Percentiles rank a stretch among this genome's conserved stretches.
Evolutionary conservation across 768 basidiomycete species (phyloP).

Genomic region (Hemileccinum rubropunctum): DNA sequence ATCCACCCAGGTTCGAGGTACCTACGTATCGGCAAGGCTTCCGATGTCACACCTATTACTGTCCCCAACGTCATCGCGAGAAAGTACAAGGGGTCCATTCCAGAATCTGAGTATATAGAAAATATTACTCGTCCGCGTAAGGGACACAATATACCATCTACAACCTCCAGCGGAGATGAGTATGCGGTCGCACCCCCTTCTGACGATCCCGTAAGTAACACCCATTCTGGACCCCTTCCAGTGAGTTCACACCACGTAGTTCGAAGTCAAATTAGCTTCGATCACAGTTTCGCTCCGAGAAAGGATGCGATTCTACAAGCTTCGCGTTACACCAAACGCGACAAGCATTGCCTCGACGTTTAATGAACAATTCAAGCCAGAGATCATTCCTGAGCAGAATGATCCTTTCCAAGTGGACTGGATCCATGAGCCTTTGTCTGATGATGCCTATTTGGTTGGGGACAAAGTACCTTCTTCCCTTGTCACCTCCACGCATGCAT

Average conservation of each 20-base stretch:
- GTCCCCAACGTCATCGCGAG: conserved; percentile 75
- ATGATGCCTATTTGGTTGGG: conserved; percentile 53
- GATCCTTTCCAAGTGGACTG: conserved; percentile 85
- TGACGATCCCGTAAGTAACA: conserved; percentile 59
- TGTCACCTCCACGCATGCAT: neutral
- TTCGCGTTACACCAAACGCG: conserved; percentile 70
- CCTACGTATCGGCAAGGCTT: conserved; percentile 72
- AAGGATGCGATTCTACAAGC: conserved; percentile 83
- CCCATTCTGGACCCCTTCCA: neutral
- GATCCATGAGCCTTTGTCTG: conserved; percentile 58
- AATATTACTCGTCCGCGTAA: conserved; percentile 56
- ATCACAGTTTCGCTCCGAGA: conserved; percentile 73
- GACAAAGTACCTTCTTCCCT: conserved; percentile 50
- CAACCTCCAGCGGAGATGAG: conserved; percentile 44
- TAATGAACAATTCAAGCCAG: conserved; percentile 81
- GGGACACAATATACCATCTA: conserved; percentile 23
- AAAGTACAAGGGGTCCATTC: conserved; percentile 47
- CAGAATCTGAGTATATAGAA: conserved; percentile 43
- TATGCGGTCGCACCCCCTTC: conserved; percentile 44
- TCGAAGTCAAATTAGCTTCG: conserved; percentile 72
- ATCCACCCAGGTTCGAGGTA: conserved; percentile 78
- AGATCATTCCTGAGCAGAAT: conserved; percentile 80
- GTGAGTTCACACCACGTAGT: conserved; percentile 39
- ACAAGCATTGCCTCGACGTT: conserved; percentile 69
- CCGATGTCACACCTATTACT: conserved; percentile 67